phyloP scores from a whole-genome alignment of 2,329 filamentous ascomycete genomes.

The Colletotrichum sp. region DNA sequence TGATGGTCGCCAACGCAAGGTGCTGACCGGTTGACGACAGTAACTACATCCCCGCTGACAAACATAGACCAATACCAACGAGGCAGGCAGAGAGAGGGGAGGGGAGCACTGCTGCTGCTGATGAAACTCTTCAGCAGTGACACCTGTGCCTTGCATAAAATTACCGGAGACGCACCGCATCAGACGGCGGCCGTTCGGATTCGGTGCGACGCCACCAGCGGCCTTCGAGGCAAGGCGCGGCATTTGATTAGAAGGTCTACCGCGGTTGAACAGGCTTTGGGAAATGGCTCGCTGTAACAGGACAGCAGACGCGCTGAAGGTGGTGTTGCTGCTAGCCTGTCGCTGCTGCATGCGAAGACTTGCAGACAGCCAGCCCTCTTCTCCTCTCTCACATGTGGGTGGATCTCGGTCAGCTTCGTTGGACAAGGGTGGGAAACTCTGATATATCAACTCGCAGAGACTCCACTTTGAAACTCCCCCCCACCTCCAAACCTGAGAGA shows the following conservation, averaged over 20 bases:
- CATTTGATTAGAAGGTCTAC: not conserved
- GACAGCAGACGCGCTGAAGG: not conserved
- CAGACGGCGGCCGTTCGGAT: not conserved
- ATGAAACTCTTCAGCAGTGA: not conserved
- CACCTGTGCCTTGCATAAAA: conserved; percentile 7
- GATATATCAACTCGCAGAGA: not conserved
- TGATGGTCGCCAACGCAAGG: not conserved
- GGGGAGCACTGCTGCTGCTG: not conserved
- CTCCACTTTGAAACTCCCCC: not conserved
- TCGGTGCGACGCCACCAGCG: not conserved
- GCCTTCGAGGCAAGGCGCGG: not conserved
- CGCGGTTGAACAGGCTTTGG: not conserved
- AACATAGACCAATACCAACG: not conserved
- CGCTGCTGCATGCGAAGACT: not conserved
- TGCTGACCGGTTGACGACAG: not conserved
- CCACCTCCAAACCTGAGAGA: not conserved
- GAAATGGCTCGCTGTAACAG: not conserved
- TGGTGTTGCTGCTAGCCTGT: not conserved
- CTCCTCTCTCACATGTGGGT: not conserved
- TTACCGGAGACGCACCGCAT: not conserved
- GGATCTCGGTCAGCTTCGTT: not conserved
- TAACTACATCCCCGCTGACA: not conserved
- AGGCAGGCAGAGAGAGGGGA: not conserved
- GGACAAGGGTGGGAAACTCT: not conserved
- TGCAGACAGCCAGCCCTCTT: not conserved